A percentile compares a stretch with the other conserved stretches of the same genome.
Evolutionary conservation across 2,329 filamentous ascomycete species (phyloP).

Genomic region (Aspergillus hortae): DNA sequence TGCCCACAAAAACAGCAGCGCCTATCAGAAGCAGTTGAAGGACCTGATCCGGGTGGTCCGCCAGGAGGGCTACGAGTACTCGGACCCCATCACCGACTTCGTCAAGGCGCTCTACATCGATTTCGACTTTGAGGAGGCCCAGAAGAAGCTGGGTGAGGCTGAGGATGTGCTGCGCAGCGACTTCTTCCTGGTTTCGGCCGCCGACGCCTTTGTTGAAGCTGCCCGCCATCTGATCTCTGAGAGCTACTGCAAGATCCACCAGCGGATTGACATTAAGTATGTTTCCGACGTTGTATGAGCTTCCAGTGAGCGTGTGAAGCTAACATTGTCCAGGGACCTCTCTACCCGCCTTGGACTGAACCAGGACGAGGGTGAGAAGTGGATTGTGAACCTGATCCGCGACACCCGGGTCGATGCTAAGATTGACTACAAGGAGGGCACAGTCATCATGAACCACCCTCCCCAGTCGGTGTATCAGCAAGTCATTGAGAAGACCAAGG

Average conservation of each 20-base stretch:
- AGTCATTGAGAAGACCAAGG: constrained; percentile 98
- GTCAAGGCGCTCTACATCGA: constrained; percentile 92
- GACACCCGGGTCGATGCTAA: constrained; percentile 97
- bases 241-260: constrained; percentile 99
- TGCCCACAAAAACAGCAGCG: constrained; percentile 69
- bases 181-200: constrained; percentile 86
- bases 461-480: constrained; percentile 98
- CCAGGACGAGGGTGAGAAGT: constrained; percentile 97
- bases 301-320: constrained; percentile 4
- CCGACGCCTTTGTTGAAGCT: constrained; percentile 87
- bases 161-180: constrained; percentile 89
- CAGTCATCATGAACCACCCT: constrained; percentile 98
- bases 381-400: constrained; percentile 98
- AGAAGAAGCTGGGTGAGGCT: constrained; percentile 78
- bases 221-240: constrained; percentile 96
- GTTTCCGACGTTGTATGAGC: constrained; percentile 22
- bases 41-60: constrained; percentile 92
- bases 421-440: constrained; percentile 98
- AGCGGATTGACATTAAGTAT: constrained; percentile 91
- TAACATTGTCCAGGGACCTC: constrained; percentile 61
- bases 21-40: constrained; percentile 98
- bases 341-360: constrained; percentile 86
- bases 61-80: constrained; percentile 97
- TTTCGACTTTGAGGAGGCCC: constrained; percentile 96
- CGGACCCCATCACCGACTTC: constrained; percentile 92